Evolutionary conservation across 176 grass and related monocot genomes (phyloP).

Genomic region (Phyllostachys edulis): DNA sequence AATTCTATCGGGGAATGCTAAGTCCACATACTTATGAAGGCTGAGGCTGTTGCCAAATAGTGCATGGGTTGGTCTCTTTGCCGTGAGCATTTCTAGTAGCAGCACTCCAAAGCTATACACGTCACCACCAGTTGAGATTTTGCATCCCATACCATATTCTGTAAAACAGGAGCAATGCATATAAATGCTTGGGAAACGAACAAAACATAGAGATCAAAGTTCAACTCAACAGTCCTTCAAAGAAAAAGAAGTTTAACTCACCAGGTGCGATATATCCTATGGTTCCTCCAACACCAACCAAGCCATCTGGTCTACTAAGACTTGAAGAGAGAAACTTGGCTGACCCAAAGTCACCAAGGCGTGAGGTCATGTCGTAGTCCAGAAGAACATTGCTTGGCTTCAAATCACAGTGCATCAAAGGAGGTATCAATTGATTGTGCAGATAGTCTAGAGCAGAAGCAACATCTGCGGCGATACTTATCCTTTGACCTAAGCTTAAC

Average conservation of each 20-base stretch:
- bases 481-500: slow-evolving; percentile 19
- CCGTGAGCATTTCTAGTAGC: slow-evolving; percentile 37
- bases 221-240: background rate
- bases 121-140: background rate
- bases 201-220: background rate
- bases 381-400: slow-evolving; percentile 39
- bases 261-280: slow-evolving; percentile 45
- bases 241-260: background rate
- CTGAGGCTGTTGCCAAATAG: background rate
- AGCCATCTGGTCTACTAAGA: background rate
- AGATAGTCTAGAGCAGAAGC: slow-evolving; percentile 35
- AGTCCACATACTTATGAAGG: background rate
- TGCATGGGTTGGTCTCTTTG: background rate
- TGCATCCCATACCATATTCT: slow-evolving; percentile 33
- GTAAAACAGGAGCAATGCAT: background rate
- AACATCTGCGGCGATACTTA: slow-evolving; percentile 12
- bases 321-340: slow-evolving; percentile 28
- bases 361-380: slow-evolving; percentile 38
- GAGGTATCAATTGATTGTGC: slow-evolving; percentile 39
- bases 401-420: slow-evolving; percentile 27
- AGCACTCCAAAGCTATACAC: slow-evolving; percentile 27
- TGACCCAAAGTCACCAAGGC: slow-evolving; percentile 38
- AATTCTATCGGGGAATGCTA: slow-evolving; percentile 17
- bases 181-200: background rate
- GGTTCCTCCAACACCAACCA: background rate